phyloP scores from a whole-genome alignment of 352 stramenopile species.

The Ophiocytium majus region DNA sequence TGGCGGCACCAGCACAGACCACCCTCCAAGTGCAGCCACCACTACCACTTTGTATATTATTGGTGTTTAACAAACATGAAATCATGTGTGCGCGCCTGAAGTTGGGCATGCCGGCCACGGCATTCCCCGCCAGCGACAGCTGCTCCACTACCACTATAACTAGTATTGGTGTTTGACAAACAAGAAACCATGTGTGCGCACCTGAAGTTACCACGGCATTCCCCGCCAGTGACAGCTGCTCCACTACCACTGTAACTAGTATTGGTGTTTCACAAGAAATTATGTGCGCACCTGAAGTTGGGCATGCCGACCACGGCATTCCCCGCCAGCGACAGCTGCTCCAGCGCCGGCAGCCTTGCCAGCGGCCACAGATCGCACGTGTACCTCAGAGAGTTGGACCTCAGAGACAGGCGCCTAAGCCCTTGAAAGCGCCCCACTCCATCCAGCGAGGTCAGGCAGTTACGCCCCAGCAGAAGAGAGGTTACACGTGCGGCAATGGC shows the following conservation, averaged over 20 bases:
- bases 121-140: conserved; percentile 38
- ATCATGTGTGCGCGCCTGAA: too few species aligned
- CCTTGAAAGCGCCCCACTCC: conserved; percentile 29
- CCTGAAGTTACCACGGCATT: conserved; percentile 47
- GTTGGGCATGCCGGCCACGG: conserved; percentile 37
- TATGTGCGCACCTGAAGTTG: conserved; percentile 35
- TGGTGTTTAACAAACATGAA: too few species aligned
- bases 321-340: conserved; percentile 34
- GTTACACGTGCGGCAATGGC: conserved; percentile 27
- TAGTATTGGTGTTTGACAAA: too few species aligned
- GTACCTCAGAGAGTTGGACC: conserved; percentile 35
- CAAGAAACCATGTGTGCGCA: too few species aligned
- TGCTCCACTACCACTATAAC: too few species aligned
- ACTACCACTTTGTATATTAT: too few species aligned
- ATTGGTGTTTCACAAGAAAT: too few species aligned
- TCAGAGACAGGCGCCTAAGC: conserved; percentile 29
- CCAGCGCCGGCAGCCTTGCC: conserved; percentile 24
- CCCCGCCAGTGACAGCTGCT: conserved; percentile 34
- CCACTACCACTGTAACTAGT: too few species aligned
- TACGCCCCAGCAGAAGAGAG: conserved; percentile 45
- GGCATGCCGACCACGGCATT: conserved; percentile 36
- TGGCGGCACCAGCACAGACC: too few species aligned
- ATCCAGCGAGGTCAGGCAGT: conserved; percentile 32
- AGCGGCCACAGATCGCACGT: conserved; percentile 41
- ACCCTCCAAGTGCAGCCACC: too few species aligned